Percentiles rank a stretch among this genome's conserved stretches.
Evolutionary conservation across 352 stramenopile genomes (phyloP).

Genomic region (Lagenidium giganteum): DNA sequence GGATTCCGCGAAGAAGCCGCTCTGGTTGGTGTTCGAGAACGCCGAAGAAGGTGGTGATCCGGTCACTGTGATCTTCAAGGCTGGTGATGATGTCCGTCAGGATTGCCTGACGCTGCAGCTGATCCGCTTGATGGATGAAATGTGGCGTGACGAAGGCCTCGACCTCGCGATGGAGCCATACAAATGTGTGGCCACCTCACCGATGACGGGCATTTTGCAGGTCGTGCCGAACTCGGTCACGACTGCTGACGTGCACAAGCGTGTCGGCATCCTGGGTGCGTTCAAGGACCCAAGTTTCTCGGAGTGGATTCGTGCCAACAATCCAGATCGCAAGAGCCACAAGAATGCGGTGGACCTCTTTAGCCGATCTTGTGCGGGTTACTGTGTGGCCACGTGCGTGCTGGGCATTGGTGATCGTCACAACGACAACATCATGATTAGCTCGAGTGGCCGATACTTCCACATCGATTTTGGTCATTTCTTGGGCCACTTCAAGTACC

Average conservation of each 20-base stretch:
- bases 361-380: conserved; percentile 82
- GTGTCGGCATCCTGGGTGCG: conserved; percentile 73
- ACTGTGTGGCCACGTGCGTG: conserved; percentile 93
- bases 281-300: conserved; percentile 85
- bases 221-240: conserved; percentile 92
- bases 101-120: conserved; percentile 93
- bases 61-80: conserved; percentile 91
- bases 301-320: conserved; percentile 81
- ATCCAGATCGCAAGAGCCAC: conserved; percentile 55
- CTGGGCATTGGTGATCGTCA: conserved; percentile 94
- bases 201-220: conserved; percentile 89
- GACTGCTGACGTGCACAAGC: conserved; percentile 88
- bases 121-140: conserved; percentile 90
- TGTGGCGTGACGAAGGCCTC: conserved; percentile 90
- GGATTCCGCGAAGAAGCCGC: conserved; percentile 86
- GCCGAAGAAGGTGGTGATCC: conserved; percentile 64
- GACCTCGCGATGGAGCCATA: conserved; percentile 92
- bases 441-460: conserved; percentile 75
- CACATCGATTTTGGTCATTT: conserved; percentile 89
- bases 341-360: conserved; percentile 83
- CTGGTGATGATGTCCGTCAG: conserved; percentile 93
- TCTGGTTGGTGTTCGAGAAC: conserved; percentile 89
- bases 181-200: conserved; percentile 86
- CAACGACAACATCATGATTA: conserved; percentile 96
- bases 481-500: conserved; percentile 86